Base-by-base conservation (phyloP, 495 filamentous ascomycete genomes). In the Hypoxylon lienhwacheense region DNA sequence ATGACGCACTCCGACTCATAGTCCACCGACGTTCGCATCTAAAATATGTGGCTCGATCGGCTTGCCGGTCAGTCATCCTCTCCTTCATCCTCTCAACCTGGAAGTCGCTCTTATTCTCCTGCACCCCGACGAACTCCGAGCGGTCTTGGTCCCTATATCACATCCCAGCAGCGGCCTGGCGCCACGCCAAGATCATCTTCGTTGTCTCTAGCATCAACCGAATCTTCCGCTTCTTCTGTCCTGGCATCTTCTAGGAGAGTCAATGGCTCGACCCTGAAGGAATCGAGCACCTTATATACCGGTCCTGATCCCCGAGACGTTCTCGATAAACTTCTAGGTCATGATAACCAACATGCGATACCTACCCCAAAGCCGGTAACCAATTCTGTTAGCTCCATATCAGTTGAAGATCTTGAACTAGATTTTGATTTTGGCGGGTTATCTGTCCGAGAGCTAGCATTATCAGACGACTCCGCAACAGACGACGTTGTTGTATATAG, bases 41-140 rank as follows among this genome's bases (percentile, higher is more conserved):
- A 55, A 47, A 75, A 48, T 55, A 95, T 95, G 90, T 93, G 89
- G 88, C 84, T 91, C 59, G 89, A 95, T 77, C 85, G 89, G 63
- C 84, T 92, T 53, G 85, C 87, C 44, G 85, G 82, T 63, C 85
- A 88, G 68, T 82, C 86, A 40, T 77, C 79, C 29, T 84, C 83
- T 43, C 80, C 82, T 46, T 72, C 80, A 39, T 68, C 73, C 34
- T 71, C 79, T 10, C 74, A 73, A 35, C 54, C 73, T n/a, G 77
- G 74, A 43, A 84, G 78, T 66, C 82, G 88, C 61, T 75, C 84
- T 21, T 83, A 81, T 60, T 91, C 87, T 55, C 90, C 87, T 32
- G 77, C 84, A 26, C 81, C 85, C 16, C 82, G 80, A 56, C 73
- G 85, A 60, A 78, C 86, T 10, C 80, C 82, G 10, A 77, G 73